Evolutionary conservation across 2,329 filamentous ascomycete species (phyloP), one percentile per base, ranked within the genome.

Genomic region (Ilyonectria robusta): DNA sequence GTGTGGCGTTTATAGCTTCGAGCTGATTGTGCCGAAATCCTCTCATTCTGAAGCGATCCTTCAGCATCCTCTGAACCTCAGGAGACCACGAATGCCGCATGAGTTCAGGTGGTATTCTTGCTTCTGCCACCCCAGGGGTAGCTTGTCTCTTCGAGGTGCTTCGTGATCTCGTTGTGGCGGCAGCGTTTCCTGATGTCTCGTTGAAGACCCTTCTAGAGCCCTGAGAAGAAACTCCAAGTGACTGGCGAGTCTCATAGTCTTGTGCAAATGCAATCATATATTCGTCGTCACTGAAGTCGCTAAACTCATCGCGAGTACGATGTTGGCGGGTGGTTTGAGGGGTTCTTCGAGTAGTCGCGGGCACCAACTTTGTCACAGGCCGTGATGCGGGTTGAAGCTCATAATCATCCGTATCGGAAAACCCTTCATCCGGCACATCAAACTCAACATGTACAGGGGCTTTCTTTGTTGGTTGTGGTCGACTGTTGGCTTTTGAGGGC

Each of bases 1-100:
- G 84, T 0, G 96, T 98, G 1, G 95, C 92, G 79, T 99, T 98
- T 79, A 99, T 98, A 15, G 96, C 95, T 80, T 98, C 94, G 2
- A 98, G 86, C 78, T 99, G 96, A 77, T 98, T 96, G 60, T 92
- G 90, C 33, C 97, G 91, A 77, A 99, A 99, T 0, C 94, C 94
- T 60, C 89, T 89, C 79, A 99, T 91, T 69, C 92, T 89, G 77
- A 99, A 99, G 3, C 91, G 88, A 73, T 95, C 91, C 75, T 92
- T 94, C 70, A 99, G 83, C n/a, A 91, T 93, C 60, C 85, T 87
- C 71, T 91, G 92, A 26, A 99, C 93, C 74, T 98, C 95, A 48
- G 88, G 85, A 17, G 95, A 98, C 96, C 97, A 99, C 5, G 90
- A 85, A 75, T 91, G 86, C 55, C 87, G 85, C 87, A 93, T 92